Evolutionary conservation across 345 rosid genomes (phyloP), one percentile per base, ranked within the genome.

Genomic region (Lepidium africanum): DNA sequence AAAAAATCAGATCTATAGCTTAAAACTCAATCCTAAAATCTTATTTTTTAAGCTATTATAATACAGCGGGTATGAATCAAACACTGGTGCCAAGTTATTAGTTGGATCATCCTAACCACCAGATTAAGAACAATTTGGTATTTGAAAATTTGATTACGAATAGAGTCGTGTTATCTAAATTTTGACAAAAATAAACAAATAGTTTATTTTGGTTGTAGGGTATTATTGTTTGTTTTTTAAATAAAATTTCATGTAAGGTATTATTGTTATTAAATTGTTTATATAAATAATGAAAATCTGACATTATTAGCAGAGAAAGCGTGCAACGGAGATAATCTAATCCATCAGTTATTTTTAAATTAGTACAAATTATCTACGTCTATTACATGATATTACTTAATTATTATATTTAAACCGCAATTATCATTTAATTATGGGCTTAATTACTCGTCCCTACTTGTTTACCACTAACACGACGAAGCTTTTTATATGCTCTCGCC

Each of bases 381-480:
- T 37, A 37, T 58, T 46, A 70, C 17, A 53, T 61, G 66, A 42
- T 27, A 1, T 17, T 52, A 1, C 2, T 49, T 54, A 27, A 0
- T 27, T 27, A 27, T 7, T 5, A 10, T n/a, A 5, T 16, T 25
- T 16, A 2, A 42, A 21, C 15, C 47, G 14, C 17, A 56, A 32
- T 6, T 46, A 48, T 25, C 30, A 46, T 37, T 51, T 14, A 15
- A 13, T 63, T 53, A 25, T 9, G 49, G 57, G 45, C 13, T 64
- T 72, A 72, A 30, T 19, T 38, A 65, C 60, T 57, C 71, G 61
- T 73, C 77, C 77, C 66, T 65, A 65, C 71, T 73, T 65, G 77
- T 65, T 65, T 40, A 73, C 76, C 76, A 72, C 71, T 72, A 19
- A 55, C 58, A 52, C 39, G 55, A 40, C 52, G 1, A 13, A 41